phyloP scores from a whole-genome alignment of 1,284 basidiomycete species.

The Gomphus sp. region DNA sequence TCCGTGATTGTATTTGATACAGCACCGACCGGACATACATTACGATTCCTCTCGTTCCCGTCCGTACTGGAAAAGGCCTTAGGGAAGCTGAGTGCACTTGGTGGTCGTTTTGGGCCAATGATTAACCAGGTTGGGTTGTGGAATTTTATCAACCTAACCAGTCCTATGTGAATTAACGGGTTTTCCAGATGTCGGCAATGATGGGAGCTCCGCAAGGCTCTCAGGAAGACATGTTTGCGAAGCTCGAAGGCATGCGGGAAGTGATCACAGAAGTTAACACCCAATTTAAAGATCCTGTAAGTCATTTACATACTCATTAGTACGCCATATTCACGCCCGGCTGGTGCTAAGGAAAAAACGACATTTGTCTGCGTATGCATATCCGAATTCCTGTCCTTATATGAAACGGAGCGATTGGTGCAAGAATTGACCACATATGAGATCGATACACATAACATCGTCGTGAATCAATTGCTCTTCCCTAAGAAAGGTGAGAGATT shows the following conservation, averaged over 20 bases:
- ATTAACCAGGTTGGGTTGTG: slow-evolving; percentile 62
- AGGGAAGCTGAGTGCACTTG: slow-evolving; percentile 87
- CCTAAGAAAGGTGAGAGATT: slow-evolving; percentile 70
- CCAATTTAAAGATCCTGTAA: slow-evolving; percentile 96
- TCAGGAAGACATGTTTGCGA: slow-evolving; percentile 97
- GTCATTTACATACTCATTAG: slow-evolving; percentile 23
- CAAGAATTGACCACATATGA: slow-evolving; percentile 95
- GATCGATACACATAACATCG: slow-evolving; percentile 98
- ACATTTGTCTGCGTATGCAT: slow-evolving; percentile 99
- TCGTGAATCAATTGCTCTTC: slow-evolving; percentile 95
- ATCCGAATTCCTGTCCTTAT: slow-evolving; percentile 95
- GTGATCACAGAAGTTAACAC: slow-evolving; percentile 99
- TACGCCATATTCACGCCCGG: neutral
- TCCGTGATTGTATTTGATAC: slow-evolving; percentile 99
- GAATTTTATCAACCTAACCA: neutral
- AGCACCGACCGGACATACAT: slow-evolving; percentile 95
- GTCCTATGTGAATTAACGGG: neutral
- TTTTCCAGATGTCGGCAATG: slow-evolving; percentile 75
- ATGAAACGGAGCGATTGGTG: slow-evolving; percentile 96
- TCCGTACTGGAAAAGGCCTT: slow-evolving; percentile 96
- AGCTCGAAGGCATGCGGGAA: slow-evolving; percentile 93
- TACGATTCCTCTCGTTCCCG: slow-evolving; percentile 97
- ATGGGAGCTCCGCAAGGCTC: slow-evolving; percentile 86
- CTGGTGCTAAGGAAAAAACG: slow-evolving; percentile 74
- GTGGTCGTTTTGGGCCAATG: slow-evolving; percentile 95